Base-by-base conservation (phyloP, 345 rosid genomes). In the Eucalyptus curtisii region DNA sequence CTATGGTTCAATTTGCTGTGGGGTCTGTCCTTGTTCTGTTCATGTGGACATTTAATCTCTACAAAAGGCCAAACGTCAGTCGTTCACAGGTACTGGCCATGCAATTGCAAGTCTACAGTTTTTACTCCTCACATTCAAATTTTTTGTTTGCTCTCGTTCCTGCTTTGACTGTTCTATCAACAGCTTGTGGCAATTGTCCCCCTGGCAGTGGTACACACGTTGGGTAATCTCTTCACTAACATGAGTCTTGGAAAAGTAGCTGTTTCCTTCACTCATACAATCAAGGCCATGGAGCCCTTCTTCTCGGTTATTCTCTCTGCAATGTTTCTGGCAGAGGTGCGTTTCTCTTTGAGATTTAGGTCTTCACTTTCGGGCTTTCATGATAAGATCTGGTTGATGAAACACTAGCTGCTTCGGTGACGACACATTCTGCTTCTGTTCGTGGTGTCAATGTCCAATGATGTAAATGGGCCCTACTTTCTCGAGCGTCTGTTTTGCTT, bases 261-360 rank as follows among this genome's bases (percentile, higher is more conserved):
- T 52, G 99, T 98, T 93, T 98, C 99, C 13, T 98, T 98, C 90
- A 98, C 99, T 90, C 99, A 98, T 93, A 98, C 99, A 8, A 95
- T 98, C 91, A 98, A 98, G 93, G 99, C 99, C 61, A 95, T 92
- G 96, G 99, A 98, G 92, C 99, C 99, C n/a, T 96, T 98, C 93
- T 98, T 98, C 95, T 96, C 99, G 5, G 99, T 98, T 90, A 48
- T 95, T 57, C 94, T 98, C 61, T 98, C 99, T 86, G 96, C 99
- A 61, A 95, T 98, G 98, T 98, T 98, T 90, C 95, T 96, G 14
- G 97, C 96, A 47, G 99, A 98, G 97, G 99, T 97, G 57, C 88
- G 93, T 15, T 13, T 79, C 30, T 87, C 82, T 49, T 68, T 40
- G 16, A 7, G 64, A 33, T 27, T n/a, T 84, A 66, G 57, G n/a